Conservation (phyloP, 768 basidiomycete species). For the Rhizopogon roseolus region DNA sequence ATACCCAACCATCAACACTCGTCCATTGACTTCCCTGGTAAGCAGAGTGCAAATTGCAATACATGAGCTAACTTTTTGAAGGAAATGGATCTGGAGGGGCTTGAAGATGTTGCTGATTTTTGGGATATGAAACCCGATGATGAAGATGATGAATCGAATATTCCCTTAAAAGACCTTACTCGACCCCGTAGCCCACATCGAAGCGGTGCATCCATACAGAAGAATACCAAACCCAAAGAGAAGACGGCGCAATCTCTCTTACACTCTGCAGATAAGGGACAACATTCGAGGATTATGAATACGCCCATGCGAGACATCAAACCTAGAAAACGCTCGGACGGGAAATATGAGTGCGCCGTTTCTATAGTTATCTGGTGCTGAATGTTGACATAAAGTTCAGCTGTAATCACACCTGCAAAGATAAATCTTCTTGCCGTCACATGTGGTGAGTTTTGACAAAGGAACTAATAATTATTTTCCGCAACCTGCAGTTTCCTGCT, state of each 20-base stretch:
- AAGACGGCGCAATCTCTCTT: neutral
- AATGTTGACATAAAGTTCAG: constrained; percentile 29
- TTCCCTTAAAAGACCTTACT: constrained; percentile 31
- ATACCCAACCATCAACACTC: constrained; percentile 69
- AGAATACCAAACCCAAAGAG: neutral
- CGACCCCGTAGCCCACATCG: constrained; percentile 11
- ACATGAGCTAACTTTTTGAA: constrained; percentile 21
- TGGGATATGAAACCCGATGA: constrained; percentile 45
- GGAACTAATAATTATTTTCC: constrained; percentile 1
- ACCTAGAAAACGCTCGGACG: constrained; percentile 50
- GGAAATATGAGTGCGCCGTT: constrained; percentile 52
- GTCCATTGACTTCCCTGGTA: constrained; percentile 61
- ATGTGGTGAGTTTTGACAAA: constrained; percentile 48
- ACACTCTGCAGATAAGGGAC: neutral
- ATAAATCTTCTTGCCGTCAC: constrained; percentile 72
- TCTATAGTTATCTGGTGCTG: neutral
- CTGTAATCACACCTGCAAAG: constrained; percentile 79
- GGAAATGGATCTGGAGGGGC: constrained; percentile 62
- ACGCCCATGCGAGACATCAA: neutral
- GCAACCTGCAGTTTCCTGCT: neutral
- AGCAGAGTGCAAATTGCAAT: constrained; percentile 2
- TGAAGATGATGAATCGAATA: constrained; percentile 15
- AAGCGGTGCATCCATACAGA: neutral
- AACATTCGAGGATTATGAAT: neutral
- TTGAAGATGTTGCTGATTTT: constrained; percentile 67